These are phyloP conservation scores for Tremella fuciformis DNA, from an alignment of 768 basidiomycete genomes.

Conservation along the genomic window DNA sequence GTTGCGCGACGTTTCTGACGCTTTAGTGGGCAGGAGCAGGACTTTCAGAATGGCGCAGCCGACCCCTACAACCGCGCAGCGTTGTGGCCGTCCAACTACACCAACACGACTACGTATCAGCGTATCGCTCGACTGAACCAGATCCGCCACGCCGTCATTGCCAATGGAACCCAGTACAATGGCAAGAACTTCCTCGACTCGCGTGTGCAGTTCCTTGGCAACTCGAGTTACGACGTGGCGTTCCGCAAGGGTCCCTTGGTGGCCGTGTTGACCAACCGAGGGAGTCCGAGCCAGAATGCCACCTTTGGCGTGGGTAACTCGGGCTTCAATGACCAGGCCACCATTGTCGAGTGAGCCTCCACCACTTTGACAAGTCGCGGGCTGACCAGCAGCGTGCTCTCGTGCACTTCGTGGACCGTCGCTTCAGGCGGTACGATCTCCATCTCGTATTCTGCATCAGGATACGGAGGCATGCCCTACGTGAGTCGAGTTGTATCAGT, in stretches of 20 bases:
- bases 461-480: conserved; percentile 47
- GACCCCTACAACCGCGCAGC: conserved; percentile 48
- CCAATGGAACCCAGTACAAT: conserved; percentile 29
- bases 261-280: conserved; percentile 46
- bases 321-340: conserved; percentile 37
- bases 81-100: conserved; percentile 45
- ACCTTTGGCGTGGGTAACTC: conserved; percentile 32
- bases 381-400: conserved; percentile 33
- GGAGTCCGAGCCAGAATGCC: conserved; percentile 39
- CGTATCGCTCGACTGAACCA: conserved; percentile 41
- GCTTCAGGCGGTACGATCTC: conserved; percentile 39
- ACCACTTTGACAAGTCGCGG: not conserved
- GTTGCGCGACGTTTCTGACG: not conserved
- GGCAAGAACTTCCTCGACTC: conserved; percentile 40
- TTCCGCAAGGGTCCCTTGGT: conserved; percentile 48
- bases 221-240: conserved; percentile 38
- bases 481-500: conserved; percentile 20
- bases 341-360: conserved; percentile 44
- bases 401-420: conserved; percentile 37
- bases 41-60: conserved; percentile 32
- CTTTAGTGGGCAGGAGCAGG: conserved; percentile 45
- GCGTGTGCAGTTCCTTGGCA: conserved; percentile 26
- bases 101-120: conserved; percentile 42
- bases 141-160: conserved; percentile 41
- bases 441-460: conserved; percentile 40